Conservation (phyloP, 2,329 filamentous ascomycete genomes). For the Beauveria sp. region DNA sequence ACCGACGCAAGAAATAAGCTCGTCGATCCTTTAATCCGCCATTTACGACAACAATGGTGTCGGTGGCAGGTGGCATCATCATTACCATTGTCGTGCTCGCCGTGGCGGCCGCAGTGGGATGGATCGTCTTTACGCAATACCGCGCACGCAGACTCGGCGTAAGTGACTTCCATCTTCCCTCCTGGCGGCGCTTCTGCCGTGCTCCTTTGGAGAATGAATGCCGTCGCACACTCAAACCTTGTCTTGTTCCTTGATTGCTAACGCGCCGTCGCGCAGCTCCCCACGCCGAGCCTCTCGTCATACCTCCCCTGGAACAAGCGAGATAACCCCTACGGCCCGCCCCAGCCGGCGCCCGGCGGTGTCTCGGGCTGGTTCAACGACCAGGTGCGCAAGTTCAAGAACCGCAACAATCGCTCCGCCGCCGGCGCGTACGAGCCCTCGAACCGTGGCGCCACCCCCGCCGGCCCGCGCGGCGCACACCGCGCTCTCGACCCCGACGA, state of each 20-base stretch:
- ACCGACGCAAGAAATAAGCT: background rate
- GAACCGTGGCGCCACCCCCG: slow-evolving; percentile 26
- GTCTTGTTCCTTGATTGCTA: background rate
- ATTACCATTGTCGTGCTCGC: slow-evolving; percentile 62
- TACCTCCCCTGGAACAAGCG: slow-evolving; percentile 63
- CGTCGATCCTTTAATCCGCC: background rate
- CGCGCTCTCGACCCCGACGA: slow-evolving; percentile 72
- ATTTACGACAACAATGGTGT: slow-evolving; percentile 38
- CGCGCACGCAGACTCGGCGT: slow-evolving; percentile 66
- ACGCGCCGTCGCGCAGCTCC: slow-evolving; percentile 41
- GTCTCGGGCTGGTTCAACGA: slow-evolving; percentile 67
- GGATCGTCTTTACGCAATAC: slow-evolving; percentile 64
- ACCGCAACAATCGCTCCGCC: slow-evolving; percentile 57
- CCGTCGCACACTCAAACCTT: background rate
- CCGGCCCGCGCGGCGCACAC: slow-evolving; percentile 48
- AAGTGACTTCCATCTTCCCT: slow-evolving; percentile 22
- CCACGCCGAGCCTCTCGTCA: slow-evolving; percentile 57
- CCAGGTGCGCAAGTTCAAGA: slow-evolving; percentile 55
- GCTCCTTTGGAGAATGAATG: background rate
- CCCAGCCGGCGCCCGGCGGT: slow-evolving; percentile 52
- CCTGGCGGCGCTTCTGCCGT: background rate
- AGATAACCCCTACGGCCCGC: slow-evolving; percentile 40
- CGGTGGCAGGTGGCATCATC: slow-evolving; percentile 59
- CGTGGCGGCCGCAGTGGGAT: slow-evolving; percentile 50
- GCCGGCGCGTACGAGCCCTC: slow-evolving; percentile 62